Evolutionary conservation across 192 early-diverging fungal genomes (phyloP).

Genomic region (Lobulomyces angularis): DNA sequence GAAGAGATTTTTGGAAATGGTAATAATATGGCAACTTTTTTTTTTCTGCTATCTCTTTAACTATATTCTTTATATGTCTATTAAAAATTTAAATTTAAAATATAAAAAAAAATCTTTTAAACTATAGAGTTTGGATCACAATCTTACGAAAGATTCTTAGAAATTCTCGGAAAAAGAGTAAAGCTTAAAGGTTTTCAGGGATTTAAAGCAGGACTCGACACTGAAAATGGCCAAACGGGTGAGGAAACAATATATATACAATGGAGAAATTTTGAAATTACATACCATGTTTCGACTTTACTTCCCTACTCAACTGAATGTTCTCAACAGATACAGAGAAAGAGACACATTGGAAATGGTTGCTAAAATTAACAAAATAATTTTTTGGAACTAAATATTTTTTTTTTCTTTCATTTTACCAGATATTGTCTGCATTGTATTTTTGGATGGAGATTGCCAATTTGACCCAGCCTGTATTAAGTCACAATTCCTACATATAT

Average conservation of each 20-base stretch:
- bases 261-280: conserved; percentile 27
- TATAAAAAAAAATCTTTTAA: not conserved
- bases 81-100: conserved; percentile 5
- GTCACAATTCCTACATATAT: conserved; percentile 34
- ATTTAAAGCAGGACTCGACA: conserved; percentile 29
- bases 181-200: conserved; percentile 21
- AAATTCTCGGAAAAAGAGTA: conserved; percentile 14
- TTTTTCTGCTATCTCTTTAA: conserved; percentile 1
- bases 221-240: conserved; percentile 20
- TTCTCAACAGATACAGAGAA: conserved; percentile 33
- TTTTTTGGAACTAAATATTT: not conserved
- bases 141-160: conserved; percentile 22
- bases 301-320: conserved; percentile 25
- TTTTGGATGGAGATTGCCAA: conserved; percentile 18
- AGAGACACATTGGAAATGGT: conserved; percentile 41
- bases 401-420: conserved; percentile 2
- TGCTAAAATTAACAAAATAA: too few relatives aligned
- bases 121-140: conserved; percentile 16
- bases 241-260: conserved; percentile 14
- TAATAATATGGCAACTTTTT: conserved; percentile 1
- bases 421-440: conserved; percentile 34
- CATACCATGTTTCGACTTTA: conserved; percentile 33
- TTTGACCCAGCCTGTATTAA: conserved; percentile 27
- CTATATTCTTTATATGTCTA: not conserved
- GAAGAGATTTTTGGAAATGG: conserved; percentile 34